Conservation (phyloP, 2,329 filamentous ascomycete genomes). For the Thielaviopsis populi region DNA sequence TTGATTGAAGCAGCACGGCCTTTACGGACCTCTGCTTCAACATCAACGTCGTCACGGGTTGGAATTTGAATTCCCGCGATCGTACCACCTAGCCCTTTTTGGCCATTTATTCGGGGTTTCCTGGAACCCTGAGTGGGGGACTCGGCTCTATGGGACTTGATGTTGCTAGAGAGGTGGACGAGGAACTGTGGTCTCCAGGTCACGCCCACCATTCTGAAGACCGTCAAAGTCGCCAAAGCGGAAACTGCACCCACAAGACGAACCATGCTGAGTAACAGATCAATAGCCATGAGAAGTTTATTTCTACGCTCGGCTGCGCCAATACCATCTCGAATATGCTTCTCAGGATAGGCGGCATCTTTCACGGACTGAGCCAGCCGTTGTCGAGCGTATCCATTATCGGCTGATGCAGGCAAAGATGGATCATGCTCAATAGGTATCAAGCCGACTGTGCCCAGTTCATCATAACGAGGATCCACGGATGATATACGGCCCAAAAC, state of each 20-base stretch:
- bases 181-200: slow-evolving; percentile 30
- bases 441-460: slow-evolving; percentile 38
- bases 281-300: slow-evolving; percentile 60
- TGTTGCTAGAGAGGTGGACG: slow-evolving; percentile 29
- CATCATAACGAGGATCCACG: slow-evolving; percentile 35
- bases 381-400: slow-evolving; percentile 53
- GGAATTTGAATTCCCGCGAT: slow-evolving; percentile 14
- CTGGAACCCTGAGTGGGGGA: slow-evolving; percentile 2
- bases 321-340: slow-evolving; percentile 46
- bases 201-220: slow-evolving; percentile 5
- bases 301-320: slow-evolving; percentile 65
- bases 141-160: background rate
- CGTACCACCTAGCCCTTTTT: background rate
- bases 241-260: slow-evolving; percentile 45
- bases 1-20: slow-evolving; percentile 30
- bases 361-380: slow-evolving; percentile 46
- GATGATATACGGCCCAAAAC: slow-evolving; percentile 35
- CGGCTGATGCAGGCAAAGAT: slow-evolving; percentile 22
- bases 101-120: slow-evolving; percentile 24
- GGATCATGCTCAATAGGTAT: slow-evolving; percentile 38
- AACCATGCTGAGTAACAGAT: slow-evolving; percentile 63
- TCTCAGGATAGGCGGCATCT: slow-evolving; percentile 24
- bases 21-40: slow-evolving; percentile 63
- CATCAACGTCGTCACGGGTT: slow-evolving; percentile 50
- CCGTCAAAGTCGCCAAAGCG: slow-evolving; percentile 32